Conservation (phyloP, 805 yeast genomes). For the Candida khao-thaluensis region DNA sequence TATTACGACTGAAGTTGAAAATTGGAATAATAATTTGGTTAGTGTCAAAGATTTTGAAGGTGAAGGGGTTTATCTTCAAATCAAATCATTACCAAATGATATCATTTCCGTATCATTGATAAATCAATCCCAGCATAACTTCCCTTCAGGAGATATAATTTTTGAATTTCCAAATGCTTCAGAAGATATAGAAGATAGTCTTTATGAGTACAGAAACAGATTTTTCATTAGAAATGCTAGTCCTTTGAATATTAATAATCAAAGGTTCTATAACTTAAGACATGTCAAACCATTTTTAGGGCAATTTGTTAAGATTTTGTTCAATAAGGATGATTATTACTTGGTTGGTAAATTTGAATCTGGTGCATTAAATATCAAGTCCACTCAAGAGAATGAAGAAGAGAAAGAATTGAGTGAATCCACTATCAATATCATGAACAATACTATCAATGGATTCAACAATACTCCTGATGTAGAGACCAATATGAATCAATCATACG, state of each 20-base stretch:
- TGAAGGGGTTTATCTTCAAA: neutral
- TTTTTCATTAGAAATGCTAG: conserved; percentile 26
- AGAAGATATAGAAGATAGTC: neutral
- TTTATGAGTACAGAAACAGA: conserved; percentile 12
- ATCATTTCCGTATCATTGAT: conserved; percentile 24
- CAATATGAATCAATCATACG: neutral
- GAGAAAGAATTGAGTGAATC: conserved; percentile 1
- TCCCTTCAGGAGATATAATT: conserved; percentile 28
- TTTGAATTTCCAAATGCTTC: conserved; percentile 25
- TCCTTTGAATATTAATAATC: conserved; percentile 24
- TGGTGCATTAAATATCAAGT: neutral
- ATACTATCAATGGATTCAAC: conserved; percentile 4
- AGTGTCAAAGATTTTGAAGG: neutral
- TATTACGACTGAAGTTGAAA: conserved; percentile 6
- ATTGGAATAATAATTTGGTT: conserved; percentile 1
- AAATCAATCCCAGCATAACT: conserved; percentile 21
- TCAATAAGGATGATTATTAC: conserved; percentile 16
- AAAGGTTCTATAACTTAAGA: conserved; percentile 28
- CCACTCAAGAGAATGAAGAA: neutral
- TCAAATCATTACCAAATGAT: conserved; percentile 2
- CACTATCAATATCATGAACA: conserved; percentile 1
- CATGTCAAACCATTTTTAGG: conserved; percentile 18
- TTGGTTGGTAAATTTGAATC: conserved; percentile 11
- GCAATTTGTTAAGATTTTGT: conserved; percentile 21
- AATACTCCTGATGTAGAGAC: neutral